A percentile compares a stretch with the other conserved stretches of the same genome.
Evolutionary conservation across 2,329 filamentous ascomycete species (phyloP).

Genomic region (Sporothrix humicola): DNA sequence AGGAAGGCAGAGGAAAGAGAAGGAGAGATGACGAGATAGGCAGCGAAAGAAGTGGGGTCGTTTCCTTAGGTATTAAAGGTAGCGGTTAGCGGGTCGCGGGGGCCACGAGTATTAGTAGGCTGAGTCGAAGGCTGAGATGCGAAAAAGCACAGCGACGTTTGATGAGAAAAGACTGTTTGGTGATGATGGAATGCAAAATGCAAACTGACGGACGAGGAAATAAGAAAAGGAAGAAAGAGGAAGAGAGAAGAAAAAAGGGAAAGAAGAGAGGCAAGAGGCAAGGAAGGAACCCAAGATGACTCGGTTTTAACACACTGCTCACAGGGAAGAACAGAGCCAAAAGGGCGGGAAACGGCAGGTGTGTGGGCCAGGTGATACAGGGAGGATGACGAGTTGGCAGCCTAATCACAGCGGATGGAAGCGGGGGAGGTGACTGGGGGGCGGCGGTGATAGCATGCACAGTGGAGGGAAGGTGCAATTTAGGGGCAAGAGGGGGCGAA

Average conservation of each 20-base stretch:
- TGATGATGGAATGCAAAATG: constrained; percentile 2
- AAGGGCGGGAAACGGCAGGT: constrained; percentile 25
- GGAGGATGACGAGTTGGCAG: constrained; percentile 38
- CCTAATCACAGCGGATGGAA: constrained; percentile 30
- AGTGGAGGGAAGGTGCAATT: neutral
- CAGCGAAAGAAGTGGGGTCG: constrained; percentile 21
- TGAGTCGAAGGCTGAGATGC: neutral
- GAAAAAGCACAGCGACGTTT: neutral
- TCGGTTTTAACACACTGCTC: neutral
- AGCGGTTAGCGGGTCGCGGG: neutral
- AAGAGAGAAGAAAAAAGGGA: neutral
- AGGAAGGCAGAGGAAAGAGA: neutral
- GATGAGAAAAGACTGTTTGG: neutral
- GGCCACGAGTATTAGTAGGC: neutral
- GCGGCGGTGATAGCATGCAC: constrained; percentile 12
- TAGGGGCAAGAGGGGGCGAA: constrained; percentile 8
- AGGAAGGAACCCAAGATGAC: neutral
- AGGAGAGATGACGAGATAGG: constrained; percentile 28
- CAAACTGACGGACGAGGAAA: neutral
- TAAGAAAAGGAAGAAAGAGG: neutral
- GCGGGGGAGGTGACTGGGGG: constrained; percentile 19
- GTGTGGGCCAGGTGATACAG: constrained; percentile 36
- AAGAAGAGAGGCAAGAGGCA: neutral
- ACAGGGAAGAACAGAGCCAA: neutral
- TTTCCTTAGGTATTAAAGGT: constrained; percentile 15